These are phyloP conservation scores for Magnaporthales sp. DNA, from an alignment of 2,329 filamentous ascomycete genomes.

Conservation along the genomic window DNA sequence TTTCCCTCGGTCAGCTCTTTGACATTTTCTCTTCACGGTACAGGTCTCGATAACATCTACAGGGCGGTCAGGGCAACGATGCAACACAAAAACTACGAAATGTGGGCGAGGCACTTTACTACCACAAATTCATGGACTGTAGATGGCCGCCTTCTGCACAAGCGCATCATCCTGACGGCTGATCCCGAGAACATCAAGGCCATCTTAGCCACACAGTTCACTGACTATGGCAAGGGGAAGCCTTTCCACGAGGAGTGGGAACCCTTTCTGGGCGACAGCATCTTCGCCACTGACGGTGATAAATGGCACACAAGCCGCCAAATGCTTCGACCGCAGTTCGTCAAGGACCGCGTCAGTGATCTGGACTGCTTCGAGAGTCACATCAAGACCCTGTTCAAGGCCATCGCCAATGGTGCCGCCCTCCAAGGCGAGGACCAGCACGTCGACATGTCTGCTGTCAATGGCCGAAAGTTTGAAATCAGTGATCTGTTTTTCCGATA, in stretches of 20 bases:
- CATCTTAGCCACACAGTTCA: slow-evolving; percentile 78
- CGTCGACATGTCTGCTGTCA: slow-evolving; percentile 50
- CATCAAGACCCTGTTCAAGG: slow-evolving; percentile 61
- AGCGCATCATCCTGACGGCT: slow-evolving; percentile 63
- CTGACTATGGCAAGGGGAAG: slow-evolving; percentile 74
- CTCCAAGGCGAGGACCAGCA: slow-evolving; percentile 51
- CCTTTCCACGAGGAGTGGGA: slow-evolving; percentile 68
- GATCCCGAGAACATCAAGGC: slow-evolving; percentile 91
- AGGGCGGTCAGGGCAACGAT: slow-evolving; percentile 43
- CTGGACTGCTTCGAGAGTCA: slow-evolving; percentile 75
- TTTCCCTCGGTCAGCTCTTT: neutral
- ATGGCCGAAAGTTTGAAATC: slow-evolving; percentile 59
- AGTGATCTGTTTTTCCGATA: slow-evolving; percentile 75
- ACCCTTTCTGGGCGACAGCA: slow-evolving; percentile 66
- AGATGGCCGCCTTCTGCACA: slow-evolving; percentile 46
- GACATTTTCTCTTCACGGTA: slow-evolving; percentile 8
- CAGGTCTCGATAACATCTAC: slow-evolving; percentile 58
- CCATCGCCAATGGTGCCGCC: slow-evolving; percentile 51
- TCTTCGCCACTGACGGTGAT: slow-evolving; percentile 72
- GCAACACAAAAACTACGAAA: slow-evolving; percentile 47
- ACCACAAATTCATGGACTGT: slow-evolving; percentile 41
- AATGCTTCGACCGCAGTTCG: slow-evolving; percentile 78
- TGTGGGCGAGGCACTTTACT: slow-evolving; percentile 49
- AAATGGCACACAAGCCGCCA: slow-evolving; percentile 75
- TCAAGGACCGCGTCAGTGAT: slow-evolving; percentile 75